Conservation (phyloP, 2,329 filamentous ascomycete genomes). For the Diplodia mutila region DNA sequence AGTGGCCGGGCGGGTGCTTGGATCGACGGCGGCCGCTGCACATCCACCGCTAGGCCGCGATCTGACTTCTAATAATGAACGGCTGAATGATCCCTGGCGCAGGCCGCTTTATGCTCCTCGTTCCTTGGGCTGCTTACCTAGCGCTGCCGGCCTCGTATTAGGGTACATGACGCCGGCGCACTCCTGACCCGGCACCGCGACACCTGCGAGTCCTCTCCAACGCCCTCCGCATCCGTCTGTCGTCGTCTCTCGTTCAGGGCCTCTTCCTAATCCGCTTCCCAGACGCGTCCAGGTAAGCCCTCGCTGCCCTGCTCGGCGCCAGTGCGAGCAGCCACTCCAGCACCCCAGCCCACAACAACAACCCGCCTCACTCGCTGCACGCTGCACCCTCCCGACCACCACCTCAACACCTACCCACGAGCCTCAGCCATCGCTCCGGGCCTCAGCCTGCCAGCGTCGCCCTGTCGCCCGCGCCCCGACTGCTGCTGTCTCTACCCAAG, state of each 20-base stretch:
- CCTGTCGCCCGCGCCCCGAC: not conserved
- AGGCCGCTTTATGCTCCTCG: conserved; percentile 26
- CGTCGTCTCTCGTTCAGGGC: conserved; percentile 22
- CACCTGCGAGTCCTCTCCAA: conserved; percentile 13
- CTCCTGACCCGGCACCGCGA: conserved; percentile 26
- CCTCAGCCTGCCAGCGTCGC: not conserved
- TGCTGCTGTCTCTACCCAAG: not conserved
- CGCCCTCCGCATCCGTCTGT: conserved; percentile 17
- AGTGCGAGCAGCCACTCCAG: not conserved
- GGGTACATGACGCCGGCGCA: conserved; percentile 11
- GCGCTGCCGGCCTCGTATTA: conserved; percentile 28
- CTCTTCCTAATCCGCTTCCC: conserved; percentile 9
- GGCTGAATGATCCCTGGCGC: conserved; percentile 26
- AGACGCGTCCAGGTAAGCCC: conserved; percentile 11
- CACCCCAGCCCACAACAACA: conserved; percentile 18
- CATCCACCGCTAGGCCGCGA: conserved; percentile 23
- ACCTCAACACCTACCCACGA: not conserved
- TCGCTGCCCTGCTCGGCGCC: conserved; percentile 14
- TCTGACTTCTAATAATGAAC: conserved; percentile 26
- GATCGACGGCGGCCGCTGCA: conserved; percentile 26
- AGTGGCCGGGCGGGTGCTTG: conserved; percentile 22
- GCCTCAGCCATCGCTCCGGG: not conserved
- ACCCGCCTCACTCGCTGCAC: conserved; percentile 19
- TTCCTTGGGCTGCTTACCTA: conserved; percentile 27
- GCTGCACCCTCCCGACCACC: conserved; percentile 9